Conservation (phyloP, 1,284 basidiomycete species). For the Mycena sp. region DNA sequence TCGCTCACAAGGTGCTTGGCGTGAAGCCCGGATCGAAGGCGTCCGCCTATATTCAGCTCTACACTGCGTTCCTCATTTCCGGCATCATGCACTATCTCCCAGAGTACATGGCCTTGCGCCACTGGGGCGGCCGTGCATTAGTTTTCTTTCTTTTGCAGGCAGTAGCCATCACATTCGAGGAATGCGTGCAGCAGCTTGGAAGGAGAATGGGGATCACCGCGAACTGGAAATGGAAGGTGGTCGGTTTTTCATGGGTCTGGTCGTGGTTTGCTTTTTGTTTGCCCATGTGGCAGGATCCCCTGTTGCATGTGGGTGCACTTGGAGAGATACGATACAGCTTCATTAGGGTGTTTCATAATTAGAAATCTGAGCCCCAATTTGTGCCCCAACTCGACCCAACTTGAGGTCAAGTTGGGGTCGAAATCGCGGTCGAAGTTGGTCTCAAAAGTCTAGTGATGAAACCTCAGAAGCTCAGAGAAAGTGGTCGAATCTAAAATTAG, state of each 20-base stretch:
- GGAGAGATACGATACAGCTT: conserved; percentile 15
- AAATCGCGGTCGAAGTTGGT: too few relatives aligned
- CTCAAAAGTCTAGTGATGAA: too few relatives aligned
- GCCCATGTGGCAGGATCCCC: conserved; percentile 25
- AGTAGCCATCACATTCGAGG: conserved; percentile 29
- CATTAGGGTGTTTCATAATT: too few relatives aligned
- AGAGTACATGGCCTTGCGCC: conserved; percentile 22
- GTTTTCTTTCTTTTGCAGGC: conserved; percentile 31
- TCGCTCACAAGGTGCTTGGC: conserved; percentile 7
- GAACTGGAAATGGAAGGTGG: conserved; percentile 2
- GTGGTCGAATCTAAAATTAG: too few relatives aligned
- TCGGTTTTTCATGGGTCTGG: conserved; percentile 28
- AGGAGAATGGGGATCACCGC: background rate
- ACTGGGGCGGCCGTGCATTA: conserved; percentile 23
- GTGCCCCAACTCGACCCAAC: too few relatives aligned
- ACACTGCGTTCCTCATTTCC: conserved; percentile 31
- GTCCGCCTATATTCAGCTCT: conserved; percentile 28
- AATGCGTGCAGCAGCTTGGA: conserved; percentile 11
- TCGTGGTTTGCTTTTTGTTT: conserved; percentile 29
- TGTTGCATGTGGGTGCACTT: conserved; percentile 10
- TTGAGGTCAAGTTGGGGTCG: too few relatives aligned
- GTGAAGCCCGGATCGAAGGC: conserved; percentile 16
- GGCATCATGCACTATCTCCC: conserved; percentile 27
- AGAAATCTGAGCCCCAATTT: too few relatives aligned
- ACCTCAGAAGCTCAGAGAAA: too few relatives aligned